These are phyloP conservation scores for Tulasnella sp. DNA, from an alignment of 768 basidiomycete species.

Conservation along the genomic window DNA sequence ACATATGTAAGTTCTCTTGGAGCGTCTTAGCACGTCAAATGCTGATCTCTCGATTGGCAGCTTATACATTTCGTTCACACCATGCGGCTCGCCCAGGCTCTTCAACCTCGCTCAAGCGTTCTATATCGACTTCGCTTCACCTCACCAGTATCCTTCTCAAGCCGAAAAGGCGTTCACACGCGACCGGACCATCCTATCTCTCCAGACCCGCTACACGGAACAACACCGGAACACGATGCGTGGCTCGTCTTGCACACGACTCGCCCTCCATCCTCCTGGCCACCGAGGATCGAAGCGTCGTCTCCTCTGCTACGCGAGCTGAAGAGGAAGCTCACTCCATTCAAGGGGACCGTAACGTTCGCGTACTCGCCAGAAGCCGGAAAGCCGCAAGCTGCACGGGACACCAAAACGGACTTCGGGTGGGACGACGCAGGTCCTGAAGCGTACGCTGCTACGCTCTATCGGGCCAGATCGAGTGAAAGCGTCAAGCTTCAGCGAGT, in stretches of 20 bases:
- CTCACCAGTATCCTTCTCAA: neutral
- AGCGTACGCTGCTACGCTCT: conserved; percentile 32
- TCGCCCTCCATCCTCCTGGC: conserved; percentile 29
- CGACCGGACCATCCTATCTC: conserved; percentile 16
- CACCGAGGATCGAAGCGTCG: conserved; percentile 32
- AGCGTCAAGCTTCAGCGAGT: neutral
- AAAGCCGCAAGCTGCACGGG: neutral
- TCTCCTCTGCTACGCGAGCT: conserved; percentile 32
- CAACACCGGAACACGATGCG: conserved; percentile 19
- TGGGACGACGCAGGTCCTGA: conserved; percentile 28
- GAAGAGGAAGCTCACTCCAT: neutral
- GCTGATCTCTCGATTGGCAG: neutral
- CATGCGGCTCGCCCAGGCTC: conserved; percentile 10
- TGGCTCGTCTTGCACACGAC: conserved; percentile 34
- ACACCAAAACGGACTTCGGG: conserved; percentile 24
- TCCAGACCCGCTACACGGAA: conserved; percentile 21
- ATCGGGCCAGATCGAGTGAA: conserved; percentile 29
- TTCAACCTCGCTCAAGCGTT: neutral
- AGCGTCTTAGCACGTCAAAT: neutral
- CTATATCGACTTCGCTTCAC: neutral
- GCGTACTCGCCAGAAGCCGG: neutral
- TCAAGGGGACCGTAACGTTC: conserved; percentile 13
- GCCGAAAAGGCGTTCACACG: neutral
- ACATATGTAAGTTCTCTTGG: neutral
- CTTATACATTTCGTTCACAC: neutral